A percentile compares a stretch with the other conserved stretches of the same genome.
phyloP scores from a whole-genome alignment of 2,329 filamentous ascomycete genomes.

The Penicillium griseofulvum region DNA sequence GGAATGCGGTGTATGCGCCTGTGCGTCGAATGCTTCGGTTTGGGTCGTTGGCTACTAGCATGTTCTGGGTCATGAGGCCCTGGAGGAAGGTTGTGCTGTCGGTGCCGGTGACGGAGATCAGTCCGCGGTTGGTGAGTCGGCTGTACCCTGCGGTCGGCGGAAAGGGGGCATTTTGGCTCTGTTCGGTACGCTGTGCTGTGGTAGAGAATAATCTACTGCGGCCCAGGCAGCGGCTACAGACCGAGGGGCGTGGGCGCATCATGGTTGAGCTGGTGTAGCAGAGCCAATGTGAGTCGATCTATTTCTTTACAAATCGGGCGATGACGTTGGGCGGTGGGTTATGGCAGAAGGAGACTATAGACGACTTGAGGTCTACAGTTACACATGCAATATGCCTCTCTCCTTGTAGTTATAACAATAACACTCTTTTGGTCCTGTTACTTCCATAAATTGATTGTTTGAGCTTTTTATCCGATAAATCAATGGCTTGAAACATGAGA shows the following conservation, averaged over 20 bases:
- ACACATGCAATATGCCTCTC: too few relatives aligned
- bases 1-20: constrained; percentile 77
- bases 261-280: constrained; percentile 19
- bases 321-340: constrained; percentile 30
- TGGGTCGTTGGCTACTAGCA: constrained; percentile 49
- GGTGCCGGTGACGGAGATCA: constrained; percentile 74
- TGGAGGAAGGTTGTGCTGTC: constrained; percentile 85
- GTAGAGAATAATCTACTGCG: constrained; percentile 32
- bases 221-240: constrained; percentile 32
- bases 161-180: constrained; percentile 28
- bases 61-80: constrained; percentile 76
- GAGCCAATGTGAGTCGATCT: constrained; percentile 12
- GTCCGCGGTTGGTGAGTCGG: constrained; percentile 66
- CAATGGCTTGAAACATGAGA: too few relatives aligned
- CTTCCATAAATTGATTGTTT: too few relatives aligned
- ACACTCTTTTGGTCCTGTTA: too few relatives aligned
- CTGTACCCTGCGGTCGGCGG: constrained; percentile 48
- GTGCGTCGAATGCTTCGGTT: constrained; percentile 36
- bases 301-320: constrained; percentile 24
- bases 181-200: constrained; percentile 13
- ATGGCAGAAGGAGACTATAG: constrained; percentile 24
- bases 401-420: too few relatives aligned
- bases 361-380: too few relatives aligned
- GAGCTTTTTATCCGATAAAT: too few relatives aligned
- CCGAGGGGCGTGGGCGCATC: constrained; percentile 33